These are phyloP conservation scores for Astragalus membranaceus DNA, from an alignment of 306 rosid species.

Conservation along the genomic window DNA sequence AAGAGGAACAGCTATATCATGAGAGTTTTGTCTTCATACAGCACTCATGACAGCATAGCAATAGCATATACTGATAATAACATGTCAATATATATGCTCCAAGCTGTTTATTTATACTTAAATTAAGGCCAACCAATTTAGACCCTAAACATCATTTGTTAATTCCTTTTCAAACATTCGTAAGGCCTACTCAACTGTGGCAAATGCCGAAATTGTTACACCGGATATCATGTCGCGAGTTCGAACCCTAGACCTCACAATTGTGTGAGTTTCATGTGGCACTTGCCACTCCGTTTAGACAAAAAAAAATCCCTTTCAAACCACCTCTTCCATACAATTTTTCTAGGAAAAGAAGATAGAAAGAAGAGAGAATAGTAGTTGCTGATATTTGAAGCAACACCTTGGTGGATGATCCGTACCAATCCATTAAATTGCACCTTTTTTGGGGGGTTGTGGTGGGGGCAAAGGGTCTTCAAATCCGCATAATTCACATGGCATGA, in stretches of 20 bases:
- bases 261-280: too few relatives aligned
- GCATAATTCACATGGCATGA: constrained; percentile 18
- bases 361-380: neutral
- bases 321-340: neutral
- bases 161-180: neutral
- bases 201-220: too few relatives aligned
- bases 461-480: neutral
- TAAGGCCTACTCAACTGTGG: too few relatives aligned
- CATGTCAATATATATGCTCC: neutral
- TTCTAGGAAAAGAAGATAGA: neutral
- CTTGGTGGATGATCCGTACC: neutral
- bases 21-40: neutral
- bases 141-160: constrained; percentile 19
- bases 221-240: too few relatives aligned
- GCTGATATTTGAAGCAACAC: neutral
- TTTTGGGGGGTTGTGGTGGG: neutral
- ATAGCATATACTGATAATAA: neutral
- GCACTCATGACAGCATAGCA: neutral
- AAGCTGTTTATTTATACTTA: neutral
- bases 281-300: neutral
- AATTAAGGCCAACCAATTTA: constrained; percentile 18
- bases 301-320: neutral
- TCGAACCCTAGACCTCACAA: too few relatives aligned
- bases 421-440: neutral
- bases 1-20: neutral